Evolutionary conservation across 2,329 filamentous ascomycete species (phyloP).

Genomic region (Fusarium subglutinans): DNA sequence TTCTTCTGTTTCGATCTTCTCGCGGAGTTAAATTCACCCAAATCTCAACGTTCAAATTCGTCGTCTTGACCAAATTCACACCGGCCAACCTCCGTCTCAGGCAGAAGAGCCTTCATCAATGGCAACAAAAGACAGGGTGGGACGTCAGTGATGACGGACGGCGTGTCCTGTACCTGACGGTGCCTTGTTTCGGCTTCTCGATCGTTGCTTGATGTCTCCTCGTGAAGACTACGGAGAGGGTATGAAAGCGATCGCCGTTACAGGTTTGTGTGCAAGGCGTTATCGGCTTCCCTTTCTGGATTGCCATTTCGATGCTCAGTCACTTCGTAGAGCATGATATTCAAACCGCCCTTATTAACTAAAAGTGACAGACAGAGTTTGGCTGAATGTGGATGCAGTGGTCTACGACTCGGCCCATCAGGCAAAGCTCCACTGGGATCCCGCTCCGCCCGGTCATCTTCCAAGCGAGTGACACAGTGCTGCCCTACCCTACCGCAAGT

Average conservation of each 20-base stretch:
- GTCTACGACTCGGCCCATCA: slow-evolving; percentile 33
- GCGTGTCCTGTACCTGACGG: slow-evolving; percentile 23
- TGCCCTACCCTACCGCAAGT: slow-evolving; percentile 23
- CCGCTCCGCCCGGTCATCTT: slow-evolving; percentile 24
- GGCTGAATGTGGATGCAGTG: slow-evolving; percentile 16
- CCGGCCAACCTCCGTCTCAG: slow-evolving; percentile 33
- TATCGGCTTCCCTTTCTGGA: slow-evolving; percentile 15
- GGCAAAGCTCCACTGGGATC: slow-evolving; percentile 16
- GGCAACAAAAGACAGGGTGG: slow-evolving; percentile 22
- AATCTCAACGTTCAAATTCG: slow-evolving; percentile 3
- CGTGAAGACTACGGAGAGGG: slow-evolving; percentile 1
- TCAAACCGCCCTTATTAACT: slow-evolving; percentile 9
- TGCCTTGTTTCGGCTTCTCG: slow-evolving; percentile 29
- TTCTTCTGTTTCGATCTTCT: slow-evolving; percentile 22
- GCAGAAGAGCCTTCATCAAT: slow-evolving; percentile 18
- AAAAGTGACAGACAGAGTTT: slow-evolving; percentile 6
- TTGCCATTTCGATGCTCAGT: slow-evolving; percentile 23
- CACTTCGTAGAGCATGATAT: neutral
- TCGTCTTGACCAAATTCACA: slow-evolving; percentile 25
- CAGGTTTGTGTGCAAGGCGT: slow-evolving; percentile 27
- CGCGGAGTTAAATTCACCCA: neutral
- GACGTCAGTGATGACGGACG: slow-evolving; percentile 36
- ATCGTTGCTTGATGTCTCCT: slow-evolving; percentile 22
- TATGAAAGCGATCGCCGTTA: slow-evolving; percentile 23
- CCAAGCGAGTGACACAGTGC: slow-evolving; percentile 35